Evolutionary conservation across 495 filamentous ascomycete genomes (phyloP).

Genomic region (Cenococcum geophilum): DNA sequence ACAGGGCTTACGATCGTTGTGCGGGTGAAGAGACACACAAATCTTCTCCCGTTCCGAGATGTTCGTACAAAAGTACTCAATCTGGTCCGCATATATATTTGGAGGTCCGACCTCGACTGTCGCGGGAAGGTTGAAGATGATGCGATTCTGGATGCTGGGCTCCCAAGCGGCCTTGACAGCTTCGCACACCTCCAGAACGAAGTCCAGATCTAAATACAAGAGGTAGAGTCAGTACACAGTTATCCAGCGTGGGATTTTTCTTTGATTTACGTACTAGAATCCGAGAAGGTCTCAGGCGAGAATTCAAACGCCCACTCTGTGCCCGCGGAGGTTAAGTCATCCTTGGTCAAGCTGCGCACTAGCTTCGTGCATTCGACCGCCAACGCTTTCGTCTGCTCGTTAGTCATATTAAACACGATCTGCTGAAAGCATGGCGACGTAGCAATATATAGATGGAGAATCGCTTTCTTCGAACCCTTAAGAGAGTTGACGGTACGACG

Average conservation of each 20-base stretch:
- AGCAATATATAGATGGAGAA: conserved; percentile 93
- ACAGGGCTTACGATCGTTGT: too few species aligned
- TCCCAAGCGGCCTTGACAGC: conserved; percentile 96
- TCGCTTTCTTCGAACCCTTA: conserved; percentile 95
- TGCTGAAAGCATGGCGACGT: conserved; percentile 88
- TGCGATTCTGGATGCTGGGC: conserved; percentile 72
- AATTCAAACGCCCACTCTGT: conserved; percentile 96
- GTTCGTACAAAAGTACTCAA: conserved; percentile 84
- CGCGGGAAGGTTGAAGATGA: conserved; percentile 96
- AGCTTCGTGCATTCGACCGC: conserved; percentile 82
- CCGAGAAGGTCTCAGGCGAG: conserved; percentile 93
- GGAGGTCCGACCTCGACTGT: conserved; percentile 95
- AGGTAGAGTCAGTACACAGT: too few species aligned
- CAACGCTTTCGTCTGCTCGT: conserved; percentile 72
- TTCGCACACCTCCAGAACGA: conserved; percentile 78
- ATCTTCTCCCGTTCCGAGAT: conserved; percentile 77
- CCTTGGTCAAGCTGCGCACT: conserved; percentile 88
- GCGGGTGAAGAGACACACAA: conserved; percentile 78
- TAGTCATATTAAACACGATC: conserved; percentile 81
- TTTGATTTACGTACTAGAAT: too few species aligned
- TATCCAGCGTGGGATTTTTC: too few species aligned
- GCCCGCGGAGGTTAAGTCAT: conserved; percentile 65
- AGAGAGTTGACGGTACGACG: too few species aligned
- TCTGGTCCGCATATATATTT: conserved; percentile 93
- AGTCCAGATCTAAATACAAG: too few species aligned